Conservation (phyloP, 352 stramenopile genomes). For the Phytophthora crassamura region DNA sequence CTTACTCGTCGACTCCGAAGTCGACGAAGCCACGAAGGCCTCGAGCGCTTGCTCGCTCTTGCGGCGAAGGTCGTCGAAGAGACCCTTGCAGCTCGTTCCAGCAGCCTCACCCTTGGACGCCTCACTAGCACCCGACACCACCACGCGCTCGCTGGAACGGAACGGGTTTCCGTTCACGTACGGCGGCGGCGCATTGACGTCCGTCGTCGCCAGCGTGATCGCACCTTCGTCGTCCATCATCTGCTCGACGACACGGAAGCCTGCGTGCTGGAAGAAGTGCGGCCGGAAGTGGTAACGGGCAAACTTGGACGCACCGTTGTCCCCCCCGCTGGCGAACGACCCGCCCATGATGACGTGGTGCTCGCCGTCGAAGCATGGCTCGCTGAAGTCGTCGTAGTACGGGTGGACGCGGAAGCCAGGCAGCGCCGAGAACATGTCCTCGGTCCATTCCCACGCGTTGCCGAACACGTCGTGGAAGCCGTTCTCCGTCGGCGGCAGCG, state of each 20-base stretch:
- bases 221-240: constrained; percentile 69
- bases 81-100: constrained; percentile 32
- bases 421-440: constrained; percentile 95
- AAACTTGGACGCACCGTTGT: constrained; percentile 95
- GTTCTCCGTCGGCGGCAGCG: constrained; percentile 63
- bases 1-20: constrained; percentile 28
- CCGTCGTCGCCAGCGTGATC: constrained; percentile 69
- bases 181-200: constrained; percentile 71
- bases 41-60: constrained; percentile 70
- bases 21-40: constrained; percentile 53
- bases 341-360: constrained; percentile 97
- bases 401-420: constrained; percentile 91
- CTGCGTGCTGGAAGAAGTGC: constrained; percentile 97
- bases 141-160: constrained; percentile 57
- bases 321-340: constrained; percentile 95
- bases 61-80: constrained; percentile 66
- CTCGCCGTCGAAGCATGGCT: constrained; percentile 97
- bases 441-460: constrained; percentile 97
- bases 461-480: constrained; percentile 95
- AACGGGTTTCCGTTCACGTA: constrained; percentile 72
- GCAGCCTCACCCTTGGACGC: background rate
- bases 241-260: constrained; percentile 94
- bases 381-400: constrained; percentile 98
- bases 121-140: constrained; percentile 22
- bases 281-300: constrained; percentile 96